Percentiles rank a stretch among this genome's conserved stretches.
Conservation (phyloP, 768 basidiomycete genomes). For the Tylopilus sp. region DNA sequence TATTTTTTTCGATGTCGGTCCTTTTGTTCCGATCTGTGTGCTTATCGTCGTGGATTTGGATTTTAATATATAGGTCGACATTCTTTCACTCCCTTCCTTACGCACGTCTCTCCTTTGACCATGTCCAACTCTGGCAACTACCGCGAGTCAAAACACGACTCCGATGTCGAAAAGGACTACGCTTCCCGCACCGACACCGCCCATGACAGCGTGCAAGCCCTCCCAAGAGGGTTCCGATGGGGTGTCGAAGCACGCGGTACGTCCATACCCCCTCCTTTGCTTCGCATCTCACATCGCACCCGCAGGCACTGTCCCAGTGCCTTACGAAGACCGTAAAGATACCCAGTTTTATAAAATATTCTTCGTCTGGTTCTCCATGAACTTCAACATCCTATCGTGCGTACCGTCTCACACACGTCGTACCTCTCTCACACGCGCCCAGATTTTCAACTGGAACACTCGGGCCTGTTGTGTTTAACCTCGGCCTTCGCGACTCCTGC, state of each 20-base stretch:
- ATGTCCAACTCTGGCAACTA: slow-evolving; percentile 26
- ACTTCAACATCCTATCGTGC: slow-evolving; percentile 60
- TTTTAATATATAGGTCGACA: no score
- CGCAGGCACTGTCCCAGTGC: slow-evolving; percentile 52
- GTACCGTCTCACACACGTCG: slow-evolving; percentile 8
- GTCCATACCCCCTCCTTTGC: neutral
- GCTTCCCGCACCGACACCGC: slow-evolving; percentile 11
- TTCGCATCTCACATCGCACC: neutral
- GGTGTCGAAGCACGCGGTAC: slow-evolving; percentile 32
- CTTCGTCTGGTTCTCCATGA: slow-evolving; percentile 70
- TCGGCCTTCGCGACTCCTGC: slow-evolving; percentile 60
- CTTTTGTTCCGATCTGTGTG: slow-evolving; percentile 1
- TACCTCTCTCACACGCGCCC: neutral
- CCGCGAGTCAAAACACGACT: slow-evolving; percentile 19
- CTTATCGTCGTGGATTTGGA: neutral
- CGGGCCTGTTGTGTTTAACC: slow-evolving; percentile 58
- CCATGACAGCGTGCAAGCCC: neutral
- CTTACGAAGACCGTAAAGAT: slow-evolving; percentile 48
- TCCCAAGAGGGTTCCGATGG: slow-evolving; percentile 26
- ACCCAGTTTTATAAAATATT: slow-evolving; percentile 62
- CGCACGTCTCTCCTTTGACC: slow-evolving; percentile 2
- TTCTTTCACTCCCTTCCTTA: slow-evolving; percentile 5
- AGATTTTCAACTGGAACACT: slow-evolving; percentile 69
- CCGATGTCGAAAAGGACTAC: slow-evolving; percentile 30
- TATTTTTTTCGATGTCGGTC: neutral